Percentiles rank a stretch among this genome's conserved stretches.
phyloP scores from a whole-genome alignment of 148 eudicot genomes.

The Polygonum aviculare region DNA sequence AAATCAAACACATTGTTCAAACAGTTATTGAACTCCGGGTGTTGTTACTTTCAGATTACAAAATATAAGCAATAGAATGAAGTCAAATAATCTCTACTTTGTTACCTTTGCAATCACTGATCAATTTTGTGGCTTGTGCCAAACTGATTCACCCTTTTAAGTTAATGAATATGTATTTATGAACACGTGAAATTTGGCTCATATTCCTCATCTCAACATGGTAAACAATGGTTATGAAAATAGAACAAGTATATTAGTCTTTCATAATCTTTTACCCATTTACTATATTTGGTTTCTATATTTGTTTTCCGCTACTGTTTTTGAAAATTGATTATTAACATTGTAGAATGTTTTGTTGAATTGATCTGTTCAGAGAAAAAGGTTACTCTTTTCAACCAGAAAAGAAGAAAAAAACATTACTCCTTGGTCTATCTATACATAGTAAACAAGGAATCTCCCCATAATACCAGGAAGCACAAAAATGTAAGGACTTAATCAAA shows the following conservation, averaged over 20 bases:
- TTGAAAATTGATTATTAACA: neutral
- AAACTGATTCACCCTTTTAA: neutral
- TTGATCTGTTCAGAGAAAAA: neutral
- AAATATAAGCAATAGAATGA: neutral
- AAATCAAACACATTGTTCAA: neutral
- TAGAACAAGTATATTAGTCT: neutral
- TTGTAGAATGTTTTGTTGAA: neutral
- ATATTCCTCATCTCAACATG: neutral
- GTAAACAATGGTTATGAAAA: neutral
- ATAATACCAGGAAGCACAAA: neutral
- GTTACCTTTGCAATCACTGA: neutral
- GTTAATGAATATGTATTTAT: neutral
- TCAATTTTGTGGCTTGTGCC: neutral
- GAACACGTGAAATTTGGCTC: neutral
- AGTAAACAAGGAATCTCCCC: neutral
- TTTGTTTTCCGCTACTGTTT: neutral
- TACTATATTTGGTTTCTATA: neutral
- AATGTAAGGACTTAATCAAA: slow-evolving; percentile 3
- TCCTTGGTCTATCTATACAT: neutral
- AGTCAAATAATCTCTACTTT: neutral
- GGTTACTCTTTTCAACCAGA: no score
- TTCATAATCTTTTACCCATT: neutral
- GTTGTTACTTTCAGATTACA: neutral
- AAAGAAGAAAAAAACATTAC: no score
- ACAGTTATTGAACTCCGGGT: no score